phyloP scores from a whole-genome alignment of 2,329 filamentous ascomycete genomes.

The Knufia fluminis region DNA sequence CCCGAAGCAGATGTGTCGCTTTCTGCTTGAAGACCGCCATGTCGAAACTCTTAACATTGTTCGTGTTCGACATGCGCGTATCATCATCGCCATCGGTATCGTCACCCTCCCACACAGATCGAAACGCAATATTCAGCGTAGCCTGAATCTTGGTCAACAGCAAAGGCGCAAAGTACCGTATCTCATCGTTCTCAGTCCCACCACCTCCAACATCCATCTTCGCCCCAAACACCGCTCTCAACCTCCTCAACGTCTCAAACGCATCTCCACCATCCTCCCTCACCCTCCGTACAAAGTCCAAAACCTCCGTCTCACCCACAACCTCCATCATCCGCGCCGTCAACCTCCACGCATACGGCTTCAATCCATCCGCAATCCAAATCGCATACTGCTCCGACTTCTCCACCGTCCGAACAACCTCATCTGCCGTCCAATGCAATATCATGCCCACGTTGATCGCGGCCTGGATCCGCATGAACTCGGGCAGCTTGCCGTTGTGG shows the following conservation, averaged over 20 bases:
- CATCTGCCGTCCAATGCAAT: neutral
- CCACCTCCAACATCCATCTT: neutral
- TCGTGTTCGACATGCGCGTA: too few relatives aligned
- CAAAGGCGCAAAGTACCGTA: neutral
- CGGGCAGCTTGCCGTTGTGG: too few relatives aligned
- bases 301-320: neutral
- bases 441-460: neutral
- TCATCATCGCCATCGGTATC: neutral
- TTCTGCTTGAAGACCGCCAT: neutral
- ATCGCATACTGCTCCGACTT: neutral
- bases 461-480: neutral
- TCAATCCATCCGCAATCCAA: neutral
- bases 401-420: neutral
- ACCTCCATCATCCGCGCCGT: neutral
- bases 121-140: slow-evolving; percentile 4
- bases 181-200: neutral
- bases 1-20: neutral
- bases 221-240: neutral
- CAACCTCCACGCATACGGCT: neutral
- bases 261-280: neutral
- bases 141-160: slow-evolving; percentile 2
- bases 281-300: neutral
- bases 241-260: neutral
- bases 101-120: neutral
- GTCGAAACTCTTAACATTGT: neutral